A percentile compares a stretch with the other conserved stretches of the same genome.
Evolutionary conservation across 2,329 filamentous ascomycete genomes (phyloP).

Genomic region (Cytospora paraplurivora): DNA sequence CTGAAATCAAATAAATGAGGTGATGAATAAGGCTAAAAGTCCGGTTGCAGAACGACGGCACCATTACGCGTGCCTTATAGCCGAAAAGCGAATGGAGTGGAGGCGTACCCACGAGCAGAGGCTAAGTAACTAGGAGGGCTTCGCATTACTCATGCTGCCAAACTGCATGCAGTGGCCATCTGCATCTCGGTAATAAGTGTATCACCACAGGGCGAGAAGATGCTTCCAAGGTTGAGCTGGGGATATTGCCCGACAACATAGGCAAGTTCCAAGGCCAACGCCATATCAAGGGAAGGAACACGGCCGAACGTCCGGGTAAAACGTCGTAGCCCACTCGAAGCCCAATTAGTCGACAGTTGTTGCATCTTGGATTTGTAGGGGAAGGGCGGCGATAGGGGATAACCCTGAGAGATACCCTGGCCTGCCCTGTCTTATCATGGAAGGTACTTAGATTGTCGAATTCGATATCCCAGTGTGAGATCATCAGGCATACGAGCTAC

Average conservation of each 20-base stretch:
- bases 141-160: neutral
- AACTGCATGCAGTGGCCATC: neutral
- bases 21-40: conserved; percentile 10
- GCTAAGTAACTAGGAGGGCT: neutral
- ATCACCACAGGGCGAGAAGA: neutral
- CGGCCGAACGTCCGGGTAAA: neutral
- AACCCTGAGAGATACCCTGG: too few relatives aligned
- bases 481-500: neutral
- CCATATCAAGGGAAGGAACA: neutral
- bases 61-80: conserved; percentile 15
- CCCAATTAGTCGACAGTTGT: neutral
- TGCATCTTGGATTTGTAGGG: too few relatives aligned
- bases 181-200: neutral
- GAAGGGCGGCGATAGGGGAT: too few relatives aligned
- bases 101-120: conserved; percentile 18
- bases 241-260: neutral
- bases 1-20: conserved; percentile 11
- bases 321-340: neutral
- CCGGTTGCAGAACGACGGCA: conserved; percentile 2
- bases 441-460: neutral
- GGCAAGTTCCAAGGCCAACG: neutral
- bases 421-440: neutral
- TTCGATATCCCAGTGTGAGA: neutral
- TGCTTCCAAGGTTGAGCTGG: neutral
- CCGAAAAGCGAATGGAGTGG: conserved; percentile 19